These are phyloP conservation scores for Aspergillus saccharolyticus DNA, from an alignment of 495 filamentous ascomycete genomes.

Conservation along the genomic window DNA sequence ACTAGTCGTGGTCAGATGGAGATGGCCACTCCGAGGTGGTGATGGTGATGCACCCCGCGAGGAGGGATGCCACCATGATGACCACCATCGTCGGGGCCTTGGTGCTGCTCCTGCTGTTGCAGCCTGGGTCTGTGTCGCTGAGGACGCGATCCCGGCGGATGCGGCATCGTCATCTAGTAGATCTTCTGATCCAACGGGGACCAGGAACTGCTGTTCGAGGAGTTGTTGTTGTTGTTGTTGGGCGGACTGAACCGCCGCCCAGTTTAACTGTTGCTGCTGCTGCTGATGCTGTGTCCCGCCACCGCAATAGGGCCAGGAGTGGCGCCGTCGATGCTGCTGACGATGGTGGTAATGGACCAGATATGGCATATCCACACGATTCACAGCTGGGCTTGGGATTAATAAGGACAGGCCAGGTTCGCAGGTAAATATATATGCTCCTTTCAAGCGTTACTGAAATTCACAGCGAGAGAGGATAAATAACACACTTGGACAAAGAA, in stretches of 20 bases:
- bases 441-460: no score
- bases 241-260: constrained; percentile 5
- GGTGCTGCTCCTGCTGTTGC: background rate
- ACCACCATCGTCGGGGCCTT: constrained; percentile 9
- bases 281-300: constrained; percentile 12
- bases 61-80: constrained; percentile 12
- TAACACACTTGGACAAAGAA: no score
- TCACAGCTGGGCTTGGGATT: no score
- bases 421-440: no score
- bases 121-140: constrained; percentile 6
- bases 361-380: constrained; percentile 24
- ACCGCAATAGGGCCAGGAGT: constrained; percentile 40
- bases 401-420: no score
- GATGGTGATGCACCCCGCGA: background rate
- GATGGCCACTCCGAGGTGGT: no score
- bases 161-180: constrained; percentile 26
- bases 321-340: constrained; percentile 33
- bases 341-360: constrained; percentile 26
- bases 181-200: constrained; percentile 22
- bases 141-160: constrained; percentile 34
- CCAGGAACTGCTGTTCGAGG: constrained; percentile 16
- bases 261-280: constrained; percentile 7
- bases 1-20: no score
- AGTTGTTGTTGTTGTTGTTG: constrained; percentile 16
- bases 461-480: no score